phyloP scores from a whole-genome alignment of 139 green algal genomes.

The Mesostigma viride region DNA sequence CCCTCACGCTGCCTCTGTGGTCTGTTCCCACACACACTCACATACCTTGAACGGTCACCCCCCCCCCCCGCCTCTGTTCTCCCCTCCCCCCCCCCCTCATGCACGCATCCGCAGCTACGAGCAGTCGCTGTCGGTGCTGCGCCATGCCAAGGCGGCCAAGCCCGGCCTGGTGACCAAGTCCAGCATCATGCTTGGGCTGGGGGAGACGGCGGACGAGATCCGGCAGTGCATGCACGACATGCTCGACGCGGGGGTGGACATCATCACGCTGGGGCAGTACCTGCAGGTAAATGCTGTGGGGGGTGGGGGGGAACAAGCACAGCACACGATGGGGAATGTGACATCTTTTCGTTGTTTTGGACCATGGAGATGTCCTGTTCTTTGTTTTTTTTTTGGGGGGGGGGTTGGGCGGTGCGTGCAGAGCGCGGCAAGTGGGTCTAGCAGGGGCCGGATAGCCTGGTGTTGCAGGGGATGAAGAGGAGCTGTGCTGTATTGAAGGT shows the following conservation, averaged over 20 bases:
- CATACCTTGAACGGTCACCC: no score
- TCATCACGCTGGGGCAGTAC: constrained; percentile 98
- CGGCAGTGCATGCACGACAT: constrained; percentile 42
- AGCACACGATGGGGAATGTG: no score
- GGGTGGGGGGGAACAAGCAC: background rate
- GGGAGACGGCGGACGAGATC: constrained; percentile 78
- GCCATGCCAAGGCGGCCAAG: constrained; percentile 61
- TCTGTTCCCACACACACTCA: no score
- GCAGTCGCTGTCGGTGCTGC: constrained; percentile 73
- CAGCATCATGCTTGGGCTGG: constrained; percentile 90
- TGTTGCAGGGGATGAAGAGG: background rate
- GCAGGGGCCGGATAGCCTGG: background rate
- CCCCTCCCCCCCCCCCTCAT: no score
- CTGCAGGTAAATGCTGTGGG: constrained; percentile 45
- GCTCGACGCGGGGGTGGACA: constrained; percentile 65
- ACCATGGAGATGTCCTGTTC: background rate
- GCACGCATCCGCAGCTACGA: constrained; percentile 58
- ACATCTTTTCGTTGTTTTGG: background rate
- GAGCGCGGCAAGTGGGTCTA: background rate
- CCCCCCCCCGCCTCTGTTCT: no score
- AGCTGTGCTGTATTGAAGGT: no score
- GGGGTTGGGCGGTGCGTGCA: background rate
- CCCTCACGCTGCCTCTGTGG: no score
- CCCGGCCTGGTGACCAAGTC: constrained; percentile 27
- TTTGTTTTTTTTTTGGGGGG: constrained; percentile 10